These are phyloP conservation scores for Alternaria sp. DNA, from an alignment of 2,329 filamentous ascomycete species.

Conservation along the genomic window DNA sequence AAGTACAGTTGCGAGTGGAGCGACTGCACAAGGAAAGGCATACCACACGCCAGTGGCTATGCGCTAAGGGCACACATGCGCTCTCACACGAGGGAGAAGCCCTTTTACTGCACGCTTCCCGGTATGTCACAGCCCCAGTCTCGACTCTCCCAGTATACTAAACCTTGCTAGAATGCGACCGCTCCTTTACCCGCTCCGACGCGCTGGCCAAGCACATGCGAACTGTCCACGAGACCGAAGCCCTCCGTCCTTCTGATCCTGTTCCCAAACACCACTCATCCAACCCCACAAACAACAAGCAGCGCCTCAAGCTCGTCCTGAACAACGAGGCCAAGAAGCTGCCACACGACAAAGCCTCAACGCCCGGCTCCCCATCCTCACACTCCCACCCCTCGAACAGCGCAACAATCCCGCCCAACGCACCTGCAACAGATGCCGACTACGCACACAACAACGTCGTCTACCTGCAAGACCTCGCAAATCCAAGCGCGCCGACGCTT, in stretches of 20 bases:
- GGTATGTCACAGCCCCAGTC: conserved; percentile 65
- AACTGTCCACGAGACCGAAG: conserved; percentile 97
- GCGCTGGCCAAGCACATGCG: conserved; percentile 98
- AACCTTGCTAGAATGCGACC: conserved; percentile 80
- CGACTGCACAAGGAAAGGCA: conserved; percentile 86
- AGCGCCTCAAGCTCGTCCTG: conserved; percentile 56
- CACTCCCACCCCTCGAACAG: conserved; percentile 37
- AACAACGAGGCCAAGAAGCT: conserved; percentile 46
- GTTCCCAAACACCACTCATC: conserved; percentile 70
- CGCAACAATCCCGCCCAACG: conserved; percentile 26
- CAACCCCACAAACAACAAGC: conserved; percentile 57
- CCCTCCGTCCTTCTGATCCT: conserved; percentile 77
- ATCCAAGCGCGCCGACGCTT: conserved; percentile 64
- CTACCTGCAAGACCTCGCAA: conserved; percentile 67
- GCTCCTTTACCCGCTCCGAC: conserved; percentile 94
- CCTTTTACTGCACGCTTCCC: conserved; percentile 94
- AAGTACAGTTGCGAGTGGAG: conserved; percentile 99
- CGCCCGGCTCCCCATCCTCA: conserved; percentile 47
- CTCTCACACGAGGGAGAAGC: conserved; percentile 97
- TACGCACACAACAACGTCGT: conserved; percentile 66
- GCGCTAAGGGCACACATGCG: conserved; percentile 97
- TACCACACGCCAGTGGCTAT: conserved; percentile 94
- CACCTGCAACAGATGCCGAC: conserved; percentile 39
- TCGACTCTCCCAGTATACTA: neutral
- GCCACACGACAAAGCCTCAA: conserved; percentile 45